A percentile compares a stretch with the other conserved stretches of the same genome.
These are phyloP conservation scores for Aquanectria penicillioides DNA, from an alignment of 2,329 filamentous ascomycete species.

Conservation along the genomic window DNA sequence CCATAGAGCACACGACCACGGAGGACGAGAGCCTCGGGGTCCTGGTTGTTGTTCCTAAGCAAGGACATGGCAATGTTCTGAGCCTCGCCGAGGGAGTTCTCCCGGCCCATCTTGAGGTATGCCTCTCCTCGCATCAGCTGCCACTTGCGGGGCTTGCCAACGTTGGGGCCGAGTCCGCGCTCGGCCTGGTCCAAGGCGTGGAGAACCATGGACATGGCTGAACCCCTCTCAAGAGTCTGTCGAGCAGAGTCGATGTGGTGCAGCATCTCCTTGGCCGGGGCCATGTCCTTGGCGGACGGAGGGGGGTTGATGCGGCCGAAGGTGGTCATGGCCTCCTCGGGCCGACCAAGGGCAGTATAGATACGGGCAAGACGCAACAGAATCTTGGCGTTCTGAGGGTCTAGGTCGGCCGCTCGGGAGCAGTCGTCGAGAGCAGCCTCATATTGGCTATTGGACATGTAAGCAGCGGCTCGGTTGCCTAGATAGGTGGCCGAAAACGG, in stretches of 20 bases:
- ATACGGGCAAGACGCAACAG: constrained; percentile 88
- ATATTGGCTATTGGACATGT: constrained; percentile 87
- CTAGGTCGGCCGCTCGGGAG: constrained; percentile 81
- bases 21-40: constrained; percentile 92
- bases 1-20: constrained; percentile 88
- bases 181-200: constrained; percentile 93
- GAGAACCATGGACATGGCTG: constrained; percentile 88
- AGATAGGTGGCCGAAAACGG: constrained; percentile 89
- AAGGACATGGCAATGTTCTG: constrained; percentile 92
- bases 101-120: constrained; percentile 89
- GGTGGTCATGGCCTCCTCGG: constrained; percentile 85
- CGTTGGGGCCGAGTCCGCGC: constrained; percentile 78
- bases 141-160: constrained; percentile 90
- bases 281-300: constrained; percentile 86
- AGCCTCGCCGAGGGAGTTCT: constrained; percentile 89
- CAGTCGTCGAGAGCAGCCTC: constrained; percentile 87
- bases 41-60: constrained; percentile 85
- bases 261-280: constrained; percentile 84
- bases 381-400: constrained; percentile 88
- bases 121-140: constrained; percentile 91
- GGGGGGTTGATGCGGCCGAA: constrained; percentile 83
- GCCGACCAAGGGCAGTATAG: constrained; percentile 86
- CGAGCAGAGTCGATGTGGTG: constrained; percentile 84
- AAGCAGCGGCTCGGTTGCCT: constrained; percentile 93
- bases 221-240: constrained; percentile 77